Conservation (phyloP, 257 asterid genomes). For the Apocynum venetum region DNA sequence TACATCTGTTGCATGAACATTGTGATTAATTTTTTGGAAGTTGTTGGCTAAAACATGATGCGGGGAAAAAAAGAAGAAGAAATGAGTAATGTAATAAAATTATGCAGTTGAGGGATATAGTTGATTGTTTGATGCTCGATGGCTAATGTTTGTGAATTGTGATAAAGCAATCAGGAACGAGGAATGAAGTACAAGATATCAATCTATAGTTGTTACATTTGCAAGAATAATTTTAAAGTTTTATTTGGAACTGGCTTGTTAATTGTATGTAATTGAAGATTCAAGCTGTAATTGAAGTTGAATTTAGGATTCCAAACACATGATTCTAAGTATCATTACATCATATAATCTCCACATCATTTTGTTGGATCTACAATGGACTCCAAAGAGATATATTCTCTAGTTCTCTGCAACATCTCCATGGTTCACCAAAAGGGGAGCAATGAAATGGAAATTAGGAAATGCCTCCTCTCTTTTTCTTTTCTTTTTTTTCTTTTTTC, state of each 20-base stretch:
- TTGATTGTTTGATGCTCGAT: background rate
- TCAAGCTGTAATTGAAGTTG: too few relatives aligned
- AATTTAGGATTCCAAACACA: background rate
- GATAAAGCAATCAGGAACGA: background rate
- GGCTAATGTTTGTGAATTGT: background rate
- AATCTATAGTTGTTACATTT: too few relatives aligned
- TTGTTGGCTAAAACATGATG: background rate
- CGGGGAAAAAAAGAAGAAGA: too few relatives aligned
- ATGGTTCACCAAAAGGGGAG: background rate
- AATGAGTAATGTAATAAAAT: background rate
- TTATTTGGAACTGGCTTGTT: background rate
- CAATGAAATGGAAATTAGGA: background rate
- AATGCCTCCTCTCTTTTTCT: background rate
- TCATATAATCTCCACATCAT: background rate
- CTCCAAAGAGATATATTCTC: background rate
- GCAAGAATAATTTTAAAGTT: background rate
- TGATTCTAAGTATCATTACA: background rate
- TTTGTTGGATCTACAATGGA: background rate
- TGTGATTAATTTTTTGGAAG: background rate
- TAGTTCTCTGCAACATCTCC: background rate
- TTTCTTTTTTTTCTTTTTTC: background rate
- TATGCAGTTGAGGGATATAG: background rate
- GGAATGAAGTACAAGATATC: background rate
- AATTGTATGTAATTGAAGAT: background rate
- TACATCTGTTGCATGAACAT: background rate